These are phyloP conservation scores for Coelomomyces lativittatus DNA, from an alignment of 371 early-diverging fungal genomes.

Conservation along the genomic window DNA sequence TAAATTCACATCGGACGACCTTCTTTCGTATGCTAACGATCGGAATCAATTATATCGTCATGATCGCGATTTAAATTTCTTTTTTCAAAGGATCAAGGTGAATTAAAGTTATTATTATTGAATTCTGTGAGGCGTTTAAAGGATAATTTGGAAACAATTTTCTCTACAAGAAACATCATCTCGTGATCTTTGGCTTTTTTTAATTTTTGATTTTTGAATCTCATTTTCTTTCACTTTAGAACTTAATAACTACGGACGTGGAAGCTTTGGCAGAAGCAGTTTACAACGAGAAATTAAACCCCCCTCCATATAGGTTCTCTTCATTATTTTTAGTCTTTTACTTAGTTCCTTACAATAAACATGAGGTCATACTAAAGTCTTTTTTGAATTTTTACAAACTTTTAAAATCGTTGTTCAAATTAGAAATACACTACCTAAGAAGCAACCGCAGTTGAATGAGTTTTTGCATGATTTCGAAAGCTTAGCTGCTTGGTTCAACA, in stretches of 20 bases:
- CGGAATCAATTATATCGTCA: no score
- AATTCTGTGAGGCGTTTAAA: no score
- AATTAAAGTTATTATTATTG: no score
- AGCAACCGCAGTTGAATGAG: slow-evolving; percentile 14
- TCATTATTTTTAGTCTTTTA: background rate
- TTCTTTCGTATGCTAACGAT: no score
- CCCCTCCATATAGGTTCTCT: background rate
- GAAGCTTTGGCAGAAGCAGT: background rate
- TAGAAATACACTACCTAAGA: background rate
- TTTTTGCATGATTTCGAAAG: slow-evolving; percentile 25
- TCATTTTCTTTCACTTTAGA: slow-evolving; percentile 1
- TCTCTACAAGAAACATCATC: no score
- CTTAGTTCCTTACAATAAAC: slow-evolving; percentile 11
- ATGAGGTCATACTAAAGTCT: slow-evolving; percentile 2
- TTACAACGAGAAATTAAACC: background rate
- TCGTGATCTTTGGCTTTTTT: no score
- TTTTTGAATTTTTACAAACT: no score
- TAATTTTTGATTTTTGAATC: background rate
- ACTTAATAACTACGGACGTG: background rate
- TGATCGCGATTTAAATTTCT: no score
- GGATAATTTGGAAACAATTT: no score
- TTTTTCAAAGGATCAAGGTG: no score
- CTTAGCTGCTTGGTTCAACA: slow-evolving; percentile 9
- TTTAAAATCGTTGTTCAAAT: no score
- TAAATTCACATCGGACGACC: no score